A percentile compares a stretch with the other conserved stretches of the same genome.
phyloP scores from a whole-genome alignment of 768 basidiomycete genomes.

The Mycena pura region DNA sequence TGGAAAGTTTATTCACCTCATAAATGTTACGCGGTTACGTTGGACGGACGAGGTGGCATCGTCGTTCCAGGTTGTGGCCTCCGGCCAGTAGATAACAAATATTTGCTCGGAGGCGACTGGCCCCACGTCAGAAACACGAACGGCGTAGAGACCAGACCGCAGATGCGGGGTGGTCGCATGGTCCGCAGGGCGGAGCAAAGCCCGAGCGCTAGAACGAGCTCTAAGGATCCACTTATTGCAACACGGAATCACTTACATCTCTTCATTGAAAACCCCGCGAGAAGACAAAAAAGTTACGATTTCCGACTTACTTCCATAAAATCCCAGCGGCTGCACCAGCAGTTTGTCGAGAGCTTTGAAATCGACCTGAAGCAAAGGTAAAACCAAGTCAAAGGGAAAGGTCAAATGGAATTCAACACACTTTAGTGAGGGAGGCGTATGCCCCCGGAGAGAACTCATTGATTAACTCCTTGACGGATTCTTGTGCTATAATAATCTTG shows the following conservation, averaged over 20 bases:
- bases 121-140: conserved; percentile 28
- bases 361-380: conserved; percentile 42
- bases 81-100: conserved; percentile 68
- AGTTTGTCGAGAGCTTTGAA: conserved; percentile 58
- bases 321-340: conserved; percentile 55
- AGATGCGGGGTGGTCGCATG: conserved; percentile 37
- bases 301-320: conserved; percentile 62
- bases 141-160: conserved; percentile 59
- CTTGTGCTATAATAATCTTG: conserved; percentile 66
- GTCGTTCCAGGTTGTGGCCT: conserved; percentile 65
- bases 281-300: conserved; percentile 53
- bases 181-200: conserved; percentile 13
- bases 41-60: conserved; percentile 48
- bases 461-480: conserved; percentile 54
- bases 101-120: conserved; percentile 32
- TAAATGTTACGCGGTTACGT: conserved; percentile 65
- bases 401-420: not conserved
- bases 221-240: not conserved
- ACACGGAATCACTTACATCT: conserved; percentile 41
- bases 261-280: conserved; percentile 43
- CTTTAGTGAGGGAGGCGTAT: conserved; percentile 57
- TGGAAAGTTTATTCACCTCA: conserved; percentile 51
- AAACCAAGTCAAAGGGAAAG: not conserved
- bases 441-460: conserved; percentile 57
- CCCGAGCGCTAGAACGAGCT: conserved; percentile 13